Evolutionary conservation across 1,284 basidiomycete species (phyloP).

Genomic region (Trichosporon sp.): DNA sequence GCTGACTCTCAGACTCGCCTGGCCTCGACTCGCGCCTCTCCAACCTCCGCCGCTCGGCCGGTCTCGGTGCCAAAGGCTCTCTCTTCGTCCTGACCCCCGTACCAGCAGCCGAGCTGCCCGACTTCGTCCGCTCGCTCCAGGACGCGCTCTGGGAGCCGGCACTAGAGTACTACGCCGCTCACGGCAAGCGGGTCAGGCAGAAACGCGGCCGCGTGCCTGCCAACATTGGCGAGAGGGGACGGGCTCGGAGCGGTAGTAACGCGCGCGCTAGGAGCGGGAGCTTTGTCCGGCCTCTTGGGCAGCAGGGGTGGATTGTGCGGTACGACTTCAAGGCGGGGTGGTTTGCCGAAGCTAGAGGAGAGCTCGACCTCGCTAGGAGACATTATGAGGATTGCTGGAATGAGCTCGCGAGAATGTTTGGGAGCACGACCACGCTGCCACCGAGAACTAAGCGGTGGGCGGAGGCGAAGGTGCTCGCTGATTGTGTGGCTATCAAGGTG

Average conservation of each 20-base stretch:
- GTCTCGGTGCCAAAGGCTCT: slow-evolving; percentile 81
- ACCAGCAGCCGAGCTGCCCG: slow-evolving; percentile 66
- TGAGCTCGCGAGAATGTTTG: slow-evolving; percentile 75
- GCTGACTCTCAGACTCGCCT: slow-evolving; percentile 62
- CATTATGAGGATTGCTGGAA: slow-evolving; percentile 89
- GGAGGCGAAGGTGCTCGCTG: slow-evolving; percentile 92
- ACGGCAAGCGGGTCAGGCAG: slow-evolving; percentile 81
- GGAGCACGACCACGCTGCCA: slow-evolving; percentile 72
- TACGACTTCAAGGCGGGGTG: slow-evolving; percentile 96
- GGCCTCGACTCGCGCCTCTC: slow-evolving; percentile 75
- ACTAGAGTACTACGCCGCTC: slow-evolving; percentile 84
- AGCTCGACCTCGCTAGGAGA: slow-evolving; percentile 82
- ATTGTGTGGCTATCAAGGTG: slow-evolving; percentile 82
- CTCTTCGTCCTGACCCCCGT: slow-evolving; percentile 93
- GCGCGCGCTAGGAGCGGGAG: slow-evolving; percentile 9
- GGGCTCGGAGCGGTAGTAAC: neutral
- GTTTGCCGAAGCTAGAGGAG: slow-evolving; percentile 88
- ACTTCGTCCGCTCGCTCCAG: slow-evolving; percentile 77
- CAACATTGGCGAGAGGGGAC: neutral
- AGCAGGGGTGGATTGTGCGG: slow-evolving; percentile 90
- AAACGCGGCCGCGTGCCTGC: slow-evolving; percentile 65
- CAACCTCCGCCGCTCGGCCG: slow-evolving; percentile 76
- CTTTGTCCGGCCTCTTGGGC: slow-evolving; percentile 57
- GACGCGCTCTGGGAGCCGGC: slow-evolving; percentile 81
- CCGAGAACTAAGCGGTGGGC: slow-evolving; percentile 96